Evolutionary conservation across 495 filamentous ascomycete genomes (phyloP).

Genomic region (Talaromyces wortmannii): DNA sequence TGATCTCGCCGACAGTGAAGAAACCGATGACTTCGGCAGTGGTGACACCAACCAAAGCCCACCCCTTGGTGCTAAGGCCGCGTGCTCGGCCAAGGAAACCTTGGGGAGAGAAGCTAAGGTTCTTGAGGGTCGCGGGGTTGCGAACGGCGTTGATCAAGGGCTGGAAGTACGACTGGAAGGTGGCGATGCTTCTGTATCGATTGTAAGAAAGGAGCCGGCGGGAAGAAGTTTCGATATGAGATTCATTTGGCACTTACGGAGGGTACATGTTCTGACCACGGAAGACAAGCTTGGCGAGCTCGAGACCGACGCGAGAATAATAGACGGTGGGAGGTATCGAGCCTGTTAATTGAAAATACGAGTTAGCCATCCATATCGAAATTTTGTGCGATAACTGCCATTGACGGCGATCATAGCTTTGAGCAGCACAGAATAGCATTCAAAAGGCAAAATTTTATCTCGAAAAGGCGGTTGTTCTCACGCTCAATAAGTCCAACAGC

Average conservation of each 20-base stretch:
- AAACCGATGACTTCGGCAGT: conserved; percentile 86
- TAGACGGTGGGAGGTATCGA: conserved; percentile 81
- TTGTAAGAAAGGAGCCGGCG: conserved; percentile 11
- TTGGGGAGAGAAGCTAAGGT: conserved; percentile 35
- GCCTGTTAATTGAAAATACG: conserved; percentile 43
- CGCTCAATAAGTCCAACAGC: conserved; percentile 78
- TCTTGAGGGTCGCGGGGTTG: conserved; percentile 53
- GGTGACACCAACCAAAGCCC: conserved; percentile 66
- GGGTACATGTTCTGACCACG: conserved; percentile 84
- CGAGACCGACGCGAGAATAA: conserved; percentile 82
- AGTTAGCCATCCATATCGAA: conserved; percentile 19
- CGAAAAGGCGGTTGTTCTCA: conserved; percentile 42
- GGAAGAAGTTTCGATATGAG: neutral
- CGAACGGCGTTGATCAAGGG: conserved; percentile 57
- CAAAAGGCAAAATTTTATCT: neutral
- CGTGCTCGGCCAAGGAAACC: conserved; percentile 55
- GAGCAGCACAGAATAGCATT: no score
- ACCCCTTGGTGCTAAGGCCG: conserved; percentile 60
- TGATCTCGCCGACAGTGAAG: conserved; percentile 96
- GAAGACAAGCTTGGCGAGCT: conserved; percentile 83
- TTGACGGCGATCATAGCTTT: no score
- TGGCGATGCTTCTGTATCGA: conserved; percentile 55
- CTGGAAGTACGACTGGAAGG: conserved; percentile 85
- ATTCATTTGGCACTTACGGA: conserved; percentile 59
- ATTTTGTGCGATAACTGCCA: neutral